These are phyloP conservation scores for Marasmius oreades DNA, from an alignment of 1,284 basidiomycete species.

Conservation along the genomic window DNA sequence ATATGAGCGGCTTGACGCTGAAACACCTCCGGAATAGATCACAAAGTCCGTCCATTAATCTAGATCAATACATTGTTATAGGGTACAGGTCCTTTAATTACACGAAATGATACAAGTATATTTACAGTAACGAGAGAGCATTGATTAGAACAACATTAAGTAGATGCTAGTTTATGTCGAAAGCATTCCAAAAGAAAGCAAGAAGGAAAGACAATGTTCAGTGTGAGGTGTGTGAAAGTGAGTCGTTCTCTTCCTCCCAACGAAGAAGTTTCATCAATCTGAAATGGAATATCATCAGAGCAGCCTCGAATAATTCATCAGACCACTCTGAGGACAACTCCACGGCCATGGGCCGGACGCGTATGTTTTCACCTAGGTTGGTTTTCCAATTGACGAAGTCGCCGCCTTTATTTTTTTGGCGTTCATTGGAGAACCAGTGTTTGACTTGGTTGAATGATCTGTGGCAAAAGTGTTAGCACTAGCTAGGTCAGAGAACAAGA, in stretches of 20 bases:
- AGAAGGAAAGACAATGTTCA: neutral
- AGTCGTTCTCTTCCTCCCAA: slow-evolving; percentile 1
- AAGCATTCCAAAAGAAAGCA: neutral
- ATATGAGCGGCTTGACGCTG: slow-evolving; percentile 27
- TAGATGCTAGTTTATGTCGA: neutral
- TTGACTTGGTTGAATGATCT: slow-evolving; percentile 56
- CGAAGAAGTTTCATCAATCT: neutral
- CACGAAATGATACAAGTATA: neutral
- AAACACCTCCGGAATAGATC: slow-evolving; percentile 21
- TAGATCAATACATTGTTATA: slow-evolving; percentile 3
- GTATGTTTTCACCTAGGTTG: slow-evolving; percentile 43
- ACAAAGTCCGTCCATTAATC: slow-evolving; percentile 11
- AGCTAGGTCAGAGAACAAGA: slow-evolving; percentile 1
- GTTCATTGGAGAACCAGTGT: slow-evolving; percentile 60
- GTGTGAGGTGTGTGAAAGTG: neutral
- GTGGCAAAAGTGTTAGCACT: slow-evolving; percentile 12
- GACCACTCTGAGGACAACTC: slow-evolving; percentile 47
- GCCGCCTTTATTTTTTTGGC: slow-evolving; percentile 36
- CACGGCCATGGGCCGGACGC: slow-evolving; percentile 42
- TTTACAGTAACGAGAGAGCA: neutral
- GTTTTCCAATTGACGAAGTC: slow-evolving; percentile 29
- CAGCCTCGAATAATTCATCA: slow-evolving; percentile 52
- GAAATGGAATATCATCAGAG: slow-evolving; percentile 24
- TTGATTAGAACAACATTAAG: neutral
- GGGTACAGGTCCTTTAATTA: neutral